A percentile compares a stretch with the other conserved stretches of the same genome.
phyloP scores from a whole-genome alignment of 2,329 filamentous ascomycete species.

The Colletotrichum liriopes region DNA sequence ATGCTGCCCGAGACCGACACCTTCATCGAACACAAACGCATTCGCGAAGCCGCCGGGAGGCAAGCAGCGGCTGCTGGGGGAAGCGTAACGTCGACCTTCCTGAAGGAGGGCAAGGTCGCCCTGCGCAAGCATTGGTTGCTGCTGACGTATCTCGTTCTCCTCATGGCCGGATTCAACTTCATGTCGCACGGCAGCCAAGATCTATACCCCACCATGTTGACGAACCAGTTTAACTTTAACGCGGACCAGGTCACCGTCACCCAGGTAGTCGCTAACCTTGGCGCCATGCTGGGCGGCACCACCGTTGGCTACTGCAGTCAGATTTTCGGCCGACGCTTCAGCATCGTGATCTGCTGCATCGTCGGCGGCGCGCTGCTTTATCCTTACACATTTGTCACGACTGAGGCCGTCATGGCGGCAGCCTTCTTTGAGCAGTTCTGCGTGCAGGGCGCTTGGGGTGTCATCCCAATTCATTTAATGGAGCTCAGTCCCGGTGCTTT shows the following conservation, averaged over 20 bases:
- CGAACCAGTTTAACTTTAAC: conserved; percentile 68
- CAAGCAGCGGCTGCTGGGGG: conserved; percentile 29
- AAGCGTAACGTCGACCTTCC: conserved; percentile 77
- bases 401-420: conserved; percentile 78
- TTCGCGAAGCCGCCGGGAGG: conserved; percentile 64
- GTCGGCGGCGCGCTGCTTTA: conserved; percentile 84
- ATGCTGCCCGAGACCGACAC: conserved; percentile 84
- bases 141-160: conserved; percentile 84
- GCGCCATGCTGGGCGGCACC: conserved; percentile 79
- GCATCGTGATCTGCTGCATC: conserved; percentile 76
- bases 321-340: conserved; percentile 78
- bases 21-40: conserved; percentile 76
- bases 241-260: conserved; percentile 76
- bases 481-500: conserved; percentile 82
- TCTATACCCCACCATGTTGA: conserved; percentile 73
- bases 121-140: conserved; percentile 85
- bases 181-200: conserved; percentile 85
- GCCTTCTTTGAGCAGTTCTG: conserved; percentile 90
- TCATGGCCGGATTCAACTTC: conserved; percentile 95
- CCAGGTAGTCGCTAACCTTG: conserved; percentile 80
- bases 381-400: conserved; percentile 81
- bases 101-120: conserved; percentile 84
- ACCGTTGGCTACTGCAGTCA: conserved; percentile 78
- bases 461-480: conserved; percentile 85
- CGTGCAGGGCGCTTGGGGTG: conserved; percentile 83